phyloP scores from a whole-genome alignment of 805 yeast species.

The Candida parachauliodes region DNA sequence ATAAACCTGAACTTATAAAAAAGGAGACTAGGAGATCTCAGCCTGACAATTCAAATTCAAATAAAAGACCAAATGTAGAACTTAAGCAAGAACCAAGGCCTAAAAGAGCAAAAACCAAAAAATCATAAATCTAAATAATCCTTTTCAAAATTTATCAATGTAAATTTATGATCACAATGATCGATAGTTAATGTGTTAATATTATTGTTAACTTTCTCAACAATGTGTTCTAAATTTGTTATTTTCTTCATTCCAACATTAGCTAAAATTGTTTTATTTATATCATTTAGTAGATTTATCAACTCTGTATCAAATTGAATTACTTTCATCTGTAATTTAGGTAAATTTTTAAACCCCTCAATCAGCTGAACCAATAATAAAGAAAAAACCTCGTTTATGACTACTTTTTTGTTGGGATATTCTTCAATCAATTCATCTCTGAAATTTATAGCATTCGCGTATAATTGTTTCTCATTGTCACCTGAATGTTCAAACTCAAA shows the following conservation, averaged over 20 bases:
- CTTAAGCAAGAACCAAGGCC: no score
- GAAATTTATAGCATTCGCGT: constrained; percentile 16
- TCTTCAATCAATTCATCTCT: constrained; percentile 14
- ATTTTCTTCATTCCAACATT: constrained; percentile 19
- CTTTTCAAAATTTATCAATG: constrained; percentile 34
- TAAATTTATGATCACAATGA: constrained; percentile 30
- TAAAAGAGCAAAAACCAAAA: neutral
- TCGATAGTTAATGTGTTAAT: constrained; percentile 26
- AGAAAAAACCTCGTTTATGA: constrained; percentile 19
- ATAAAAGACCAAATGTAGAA: no score
- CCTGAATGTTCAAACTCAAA: neutral
- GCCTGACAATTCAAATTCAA: no score
- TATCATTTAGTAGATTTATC: constrained; percentile 16
- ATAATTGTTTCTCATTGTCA: constrained; percentile 13
- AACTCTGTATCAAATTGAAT: constrained; percentile 19
- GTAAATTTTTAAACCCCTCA: constrained; percentile 18
- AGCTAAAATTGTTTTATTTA: constrained; percentile 23
- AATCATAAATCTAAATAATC: constrained; percentile 28
- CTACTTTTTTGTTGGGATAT: constrained; percentile 7
- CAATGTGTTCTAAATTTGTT: constrained; percentile 31
- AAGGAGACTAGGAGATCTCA: no score
- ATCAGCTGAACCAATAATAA: constrained; percentile 20
- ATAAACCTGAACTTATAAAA: no score
- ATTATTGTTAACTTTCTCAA: constrained; percentile 27
- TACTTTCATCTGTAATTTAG: constrained; percentile 18